Evolutionary conservation across 2,329 filamentous ascomycete genomes (phyloP).

Genomic region (Verticillium nonalfalfae): DNA sequence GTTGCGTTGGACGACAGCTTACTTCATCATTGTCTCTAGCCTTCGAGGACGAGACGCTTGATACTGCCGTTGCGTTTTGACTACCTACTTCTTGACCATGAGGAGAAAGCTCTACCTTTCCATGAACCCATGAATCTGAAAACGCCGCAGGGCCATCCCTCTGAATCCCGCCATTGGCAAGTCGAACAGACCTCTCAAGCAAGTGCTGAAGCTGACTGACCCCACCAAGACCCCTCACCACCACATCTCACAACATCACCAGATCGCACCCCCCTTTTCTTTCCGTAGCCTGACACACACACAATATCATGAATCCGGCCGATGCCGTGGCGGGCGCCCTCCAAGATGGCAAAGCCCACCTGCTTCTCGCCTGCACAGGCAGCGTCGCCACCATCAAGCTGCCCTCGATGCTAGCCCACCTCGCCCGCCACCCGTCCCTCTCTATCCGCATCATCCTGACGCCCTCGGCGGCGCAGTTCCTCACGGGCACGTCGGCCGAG

Average conservation of each 20-base stretch:
- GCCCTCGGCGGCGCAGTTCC: constrained; percentile 64
- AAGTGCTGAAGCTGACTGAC: background rate
- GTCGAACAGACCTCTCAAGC: background rate
- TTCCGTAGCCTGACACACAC: constrained; percentile 1
- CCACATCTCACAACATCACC: background rate
- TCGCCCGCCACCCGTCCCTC: constrained; percentile 47
- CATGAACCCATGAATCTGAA: no score
- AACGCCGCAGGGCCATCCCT: no score
- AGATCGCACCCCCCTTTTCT: background rate
- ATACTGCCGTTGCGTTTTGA: no score
- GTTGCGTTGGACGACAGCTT: no score
- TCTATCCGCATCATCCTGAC: constrained; percentile 86
- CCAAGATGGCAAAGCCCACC: constrained; percentile 8
- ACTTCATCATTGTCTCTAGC: no score
- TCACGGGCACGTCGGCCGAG: constrained; percentile 68
- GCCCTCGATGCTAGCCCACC: constrained; percentile 55
- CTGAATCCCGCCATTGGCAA: background rate
- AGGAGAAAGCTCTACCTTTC: no score
- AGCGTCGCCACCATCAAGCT: constrained; percentile 71
- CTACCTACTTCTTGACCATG: no score
- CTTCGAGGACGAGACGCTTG: no score
- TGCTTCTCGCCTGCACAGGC: constrained; percentile 5
- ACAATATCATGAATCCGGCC: constrained; percentile 6
- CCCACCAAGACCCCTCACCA: background rate
- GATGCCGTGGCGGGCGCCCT: constrained; percentile 7